These are phyloP conservation scores for Copromyces sp. DNA, from an alignment of 495 filamentous ascomycete species.

Conservation along the genomic window DNA sequence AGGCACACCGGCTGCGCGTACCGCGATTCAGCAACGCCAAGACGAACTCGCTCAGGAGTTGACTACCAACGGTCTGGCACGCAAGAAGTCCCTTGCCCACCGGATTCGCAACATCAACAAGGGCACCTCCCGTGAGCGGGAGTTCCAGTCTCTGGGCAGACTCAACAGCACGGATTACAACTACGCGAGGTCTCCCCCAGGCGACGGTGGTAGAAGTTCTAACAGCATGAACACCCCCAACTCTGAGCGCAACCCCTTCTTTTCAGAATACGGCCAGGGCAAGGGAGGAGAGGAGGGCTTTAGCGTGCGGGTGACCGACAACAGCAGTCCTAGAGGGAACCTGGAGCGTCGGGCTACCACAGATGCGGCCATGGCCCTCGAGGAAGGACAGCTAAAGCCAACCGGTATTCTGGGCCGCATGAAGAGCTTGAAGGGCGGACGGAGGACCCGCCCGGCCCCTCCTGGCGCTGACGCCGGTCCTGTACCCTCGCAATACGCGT, in stretches of 20 bases:
- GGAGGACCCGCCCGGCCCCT: slow-evolving; percentile 26
- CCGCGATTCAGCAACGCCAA: slow-evolving; percentile 70
- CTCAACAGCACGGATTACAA: slow-evolving; percentile 40
- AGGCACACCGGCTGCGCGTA: slow-evolving; percentile 76
- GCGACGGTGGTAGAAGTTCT: slow-evolving; percentile 51
- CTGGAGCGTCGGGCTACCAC: slow-evolving; percentile 62
- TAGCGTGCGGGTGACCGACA: slow-evolving; percentile 30
- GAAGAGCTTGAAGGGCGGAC: slow-evolving; percentile 68
- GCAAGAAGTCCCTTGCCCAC: slow-evolving; percentile 91
- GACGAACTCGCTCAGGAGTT: slow-evolving; percentile 48
- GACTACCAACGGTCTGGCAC: slow-evolving; percentile 54
- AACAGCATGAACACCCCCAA: slow-evolving; percentile 61
- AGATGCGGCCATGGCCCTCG: slow-evolving; percentile 41
- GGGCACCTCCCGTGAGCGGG: slow-evolving; percentile 30
- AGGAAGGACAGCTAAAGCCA: slow-evolving; percentile 32
- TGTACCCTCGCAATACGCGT: slow-evolving; percentile 15
- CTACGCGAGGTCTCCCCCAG: slow-evolving; percentile 32
- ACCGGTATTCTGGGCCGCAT: slow-evolving; percentile 71
- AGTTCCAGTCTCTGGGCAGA: slow-evolving; percentile 39
- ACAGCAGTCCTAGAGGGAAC: slow-evolving; percentile 45
- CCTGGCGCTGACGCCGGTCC: slow-evolving; percentile 18
- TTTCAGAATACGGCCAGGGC: slow-evolving; percentile 56
- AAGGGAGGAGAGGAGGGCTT: slow-evolving; percentile 33
- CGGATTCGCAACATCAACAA: slow-evolving; percentile 62
- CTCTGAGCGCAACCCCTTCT: slow-evolving; percentile 70